A percentile compares a stretch with the other conserved stretches of the same genome.
These are phyloP conservation scores for Aspergillus ustus DNA, from an alignment of 2,329 filamentous ascomycete genomes.

Conservation along the genomic window DNA sequence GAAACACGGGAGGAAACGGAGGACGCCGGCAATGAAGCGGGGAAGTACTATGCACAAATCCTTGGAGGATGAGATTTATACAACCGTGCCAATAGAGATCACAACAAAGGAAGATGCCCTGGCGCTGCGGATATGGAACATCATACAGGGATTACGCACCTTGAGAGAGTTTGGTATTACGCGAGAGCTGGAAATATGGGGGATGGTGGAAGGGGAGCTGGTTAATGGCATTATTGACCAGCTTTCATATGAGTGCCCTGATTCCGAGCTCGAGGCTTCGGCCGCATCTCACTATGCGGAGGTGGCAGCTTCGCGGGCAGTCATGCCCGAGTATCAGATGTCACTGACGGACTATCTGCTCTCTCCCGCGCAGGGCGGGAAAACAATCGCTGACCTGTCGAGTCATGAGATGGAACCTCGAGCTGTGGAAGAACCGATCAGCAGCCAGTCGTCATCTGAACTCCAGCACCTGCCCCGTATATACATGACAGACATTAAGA, in stretches of 20 bases:
- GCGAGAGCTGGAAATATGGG: conserved; percentile 83
- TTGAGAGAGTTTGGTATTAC: conserved; percentile 73
- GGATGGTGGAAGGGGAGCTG: conserved; percentile 76
- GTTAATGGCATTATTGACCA: conserved; percentile 92
- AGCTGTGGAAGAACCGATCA: conserved; percentile 17
- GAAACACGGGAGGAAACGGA: conserved; percentile 73
- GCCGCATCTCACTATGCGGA: conserved; percentile 50
- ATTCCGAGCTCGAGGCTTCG: conserved; percentile 69
- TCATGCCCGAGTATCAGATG: conserved; percentile 50
- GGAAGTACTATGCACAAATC: conserved; percentile 80
- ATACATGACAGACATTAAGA: conserved; percentile 93
- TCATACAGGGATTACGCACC: conserved; percentile 81
- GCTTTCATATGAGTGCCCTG: conserved; percentile 76
- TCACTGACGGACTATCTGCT: conserved; percentile 52
- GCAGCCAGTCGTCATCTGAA: conserved; percentile 25
- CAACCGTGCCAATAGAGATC: conserved; percentile 72
- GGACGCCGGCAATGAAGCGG: conserved; percentile 80
- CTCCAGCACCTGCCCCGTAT: conserved; percentile 45
- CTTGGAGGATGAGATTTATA: conserved; percentile 85
- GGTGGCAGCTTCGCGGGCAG: conserved; percentile 39
- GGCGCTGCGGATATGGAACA: conserved; percentile 85
- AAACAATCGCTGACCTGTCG: conserved; percentile 38
- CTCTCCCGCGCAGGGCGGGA: conserved; percentile 41
- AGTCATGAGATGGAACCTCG: conserved; percentile 21
- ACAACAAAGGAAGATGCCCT: conserved; percentile 79